Evolutionary conservation across 192 early-diverging fungal species (phyloP).

Genomic region (Chytriomyces hyalinus): DNA sequence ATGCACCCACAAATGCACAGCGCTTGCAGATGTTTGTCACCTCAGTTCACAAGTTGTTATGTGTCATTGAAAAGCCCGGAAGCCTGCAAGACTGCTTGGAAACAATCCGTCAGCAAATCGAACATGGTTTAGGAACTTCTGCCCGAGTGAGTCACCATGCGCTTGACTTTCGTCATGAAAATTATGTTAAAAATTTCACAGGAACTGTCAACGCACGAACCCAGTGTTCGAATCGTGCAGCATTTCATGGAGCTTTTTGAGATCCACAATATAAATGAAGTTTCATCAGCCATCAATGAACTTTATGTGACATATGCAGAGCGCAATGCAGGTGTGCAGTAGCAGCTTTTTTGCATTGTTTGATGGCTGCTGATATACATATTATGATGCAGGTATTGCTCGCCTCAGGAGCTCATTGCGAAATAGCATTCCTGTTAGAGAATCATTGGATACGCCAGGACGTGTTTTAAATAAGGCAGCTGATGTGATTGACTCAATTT

Average conservation of each 20-base stretch:
- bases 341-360: not conserved
- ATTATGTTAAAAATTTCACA: not conserved
- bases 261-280: slow-evolving; percentile 33
- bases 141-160: not conserved
- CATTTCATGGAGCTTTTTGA: slow-evolving; percentile 56
- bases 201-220: slow-evolving; percentile 7
- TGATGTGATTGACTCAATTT: slow-evolving; percentile 24
- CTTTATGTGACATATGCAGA: slow-evolving; percentile 51
- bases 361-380: not conserved
- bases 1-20: too few relatives aligned
- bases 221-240: slow-evolving; percentile 22
- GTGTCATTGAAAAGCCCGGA: slow-evolving; percentile 13
- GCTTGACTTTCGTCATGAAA: not conserved
- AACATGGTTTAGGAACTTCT: not conserved
- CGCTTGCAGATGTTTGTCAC: slow-evolving; percentile 20
- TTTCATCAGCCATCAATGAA: slow-evolving; percentile 47
- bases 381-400: slow-evolving; percentile 21
- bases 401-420: slow-evolving; percentile 14
- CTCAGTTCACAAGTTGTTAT: slow-evolving; percentile 29
- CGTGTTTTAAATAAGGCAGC: slow-evolving; percentile 21
- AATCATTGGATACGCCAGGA: slow-evolving; percentile 25
- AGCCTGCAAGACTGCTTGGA: slow-evolving; percentile 35
- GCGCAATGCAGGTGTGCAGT: slow-evolving; percentile 41
- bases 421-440: not conserved
- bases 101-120: slow-evolving; percentile 13